These are phyloP conservation scores for Gastrodia elata DNA, from an alignment of 106 monocot genomes.

Conservation along the genomic window DNA sequence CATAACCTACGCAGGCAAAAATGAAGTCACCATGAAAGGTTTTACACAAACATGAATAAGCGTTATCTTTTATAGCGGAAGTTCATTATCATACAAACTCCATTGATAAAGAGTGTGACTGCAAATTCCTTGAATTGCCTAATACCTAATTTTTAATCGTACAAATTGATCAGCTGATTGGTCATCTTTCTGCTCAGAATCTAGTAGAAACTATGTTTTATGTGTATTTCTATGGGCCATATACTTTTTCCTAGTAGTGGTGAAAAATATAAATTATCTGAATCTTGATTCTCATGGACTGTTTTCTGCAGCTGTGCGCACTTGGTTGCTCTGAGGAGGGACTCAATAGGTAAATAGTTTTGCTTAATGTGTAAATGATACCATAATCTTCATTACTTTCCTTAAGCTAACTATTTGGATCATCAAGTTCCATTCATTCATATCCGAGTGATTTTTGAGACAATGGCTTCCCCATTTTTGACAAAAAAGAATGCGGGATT, in stretches of 20 bases:
- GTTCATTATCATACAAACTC: neutral
- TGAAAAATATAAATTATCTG: neutral
- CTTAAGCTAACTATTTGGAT: neutral
- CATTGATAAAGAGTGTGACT: neutral
- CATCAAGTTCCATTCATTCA: neutral
- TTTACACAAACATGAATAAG: neutral
- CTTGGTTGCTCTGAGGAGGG: constrained; percentile 70
- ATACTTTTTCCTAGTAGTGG: neutral
- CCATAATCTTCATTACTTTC: neutral
- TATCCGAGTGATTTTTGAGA: neutral
- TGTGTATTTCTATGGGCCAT: neutral
- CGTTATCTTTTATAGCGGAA: neutral
- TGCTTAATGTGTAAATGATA: neutral
- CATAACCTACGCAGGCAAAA: neutral
- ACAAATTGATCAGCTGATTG: neutral
- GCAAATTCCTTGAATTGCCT: neutral
- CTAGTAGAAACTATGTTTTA: neutral
- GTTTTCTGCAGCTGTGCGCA: constrained; percentile 77
- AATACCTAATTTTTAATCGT: neutral
- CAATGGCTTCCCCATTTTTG: neutral
- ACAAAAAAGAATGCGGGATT: neutral
- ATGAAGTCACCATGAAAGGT: neutral
- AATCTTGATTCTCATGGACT: neutral
- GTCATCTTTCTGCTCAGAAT: neutral
- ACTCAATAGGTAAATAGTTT: constrained; percentile 64